Percentiles rank a stretch among this genome's conserved stretches.
These are phyloP conservation scores for Neurospora crassa DNA, from an alignment of 2,329 filamentous ascomycete species.

Conservation along the genomic window DNA sequence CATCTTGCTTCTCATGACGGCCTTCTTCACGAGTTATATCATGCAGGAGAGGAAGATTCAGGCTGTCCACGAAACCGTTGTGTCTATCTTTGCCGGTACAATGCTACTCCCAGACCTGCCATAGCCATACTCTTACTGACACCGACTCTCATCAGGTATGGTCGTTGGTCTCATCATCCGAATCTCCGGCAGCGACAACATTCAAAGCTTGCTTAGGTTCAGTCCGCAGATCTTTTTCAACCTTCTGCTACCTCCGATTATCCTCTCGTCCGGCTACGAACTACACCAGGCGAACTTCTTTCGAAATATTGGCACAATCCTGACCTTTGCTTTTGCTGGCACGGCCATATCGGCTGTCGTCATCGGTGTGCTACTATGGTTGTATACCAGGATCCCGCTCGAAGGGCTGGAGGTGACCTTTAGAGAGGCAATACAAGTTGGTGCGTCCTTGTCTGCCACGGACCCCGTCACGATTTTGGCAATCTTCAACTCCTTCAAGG, in stretches of 20 bases:
- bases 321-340: constrained; percentile 94
- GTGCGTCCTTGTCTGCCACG: constrained; percentile 90
- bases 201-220: constrained; percentile 88
- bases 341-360: constrained; percentile 97
- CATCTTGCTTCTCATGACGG: constrained; percentile 85
- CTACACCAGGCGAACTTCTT: constrained; percentile 99
- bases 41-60: constrained; percentile 95
- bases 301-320: constrained; percentile 90
- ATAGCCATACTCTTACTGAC: constrained; percentile 1
- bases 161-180: constrained; percentile 83
- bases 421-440: constrained; percentile 92
- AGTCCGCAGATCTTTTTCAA: constrained; percentile 99
- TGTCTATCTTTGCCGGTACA: constrained; percentile 91
- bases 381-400: constrained; percentile 81
- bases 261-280: constrained; percentile 93
- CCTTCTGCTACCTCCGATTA: constrained; percentile 93
- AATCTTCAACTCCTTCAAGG: constrained; percentile 99
- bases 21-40: constrained; percentile 94
- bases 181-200: constrained; percentile 69
- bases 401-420: constrained; percentile 81
- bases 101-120: background rate
- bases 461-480: constrained; percentile 96
- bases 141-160: constrained; percentile 58
- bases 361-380: constrained; percentile 75
- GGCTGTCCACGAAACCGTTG: constrained; percentile 93